A percentile compares a stretch with the other conserved stretches of the same genome.
These are phyloP conservation scores for Cryptococcus floricola DNA, from an alignment of 1,284 basidiomycete species.

Conservation along the genomic window DNA sequence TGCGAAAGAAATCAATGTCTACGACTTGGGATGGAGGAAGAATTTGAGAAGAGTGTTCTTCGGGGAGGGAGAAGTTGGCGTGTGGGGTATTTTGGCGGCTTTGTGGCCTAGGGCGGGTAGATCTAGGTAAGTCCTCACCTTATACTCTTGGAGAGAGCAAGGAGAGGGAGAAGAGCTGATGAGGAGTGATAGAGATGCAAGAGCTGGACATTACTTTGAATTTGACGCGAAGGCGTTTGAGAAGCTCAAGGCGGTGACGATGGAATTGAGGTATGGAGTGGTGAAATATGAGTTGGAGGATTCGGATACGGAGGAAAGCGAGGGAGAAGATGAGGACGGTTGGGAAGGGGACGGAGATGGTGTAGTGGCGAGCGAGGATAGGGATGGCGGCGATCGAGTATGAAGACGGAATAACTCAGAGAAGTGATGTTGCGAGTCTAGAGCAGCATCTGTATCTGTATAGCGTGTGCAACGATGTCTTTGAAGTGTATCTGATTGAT, in stretches of 20 bases:
- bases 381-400: too few species aligned
- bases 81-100: conserved; percentile 6
- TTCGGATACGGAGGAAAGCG: background rate
- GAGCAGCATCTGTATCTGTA: too few species aligned
- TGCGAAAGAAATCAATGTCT: conserved; percentile 63
- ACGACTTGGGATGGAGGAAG: conserved; percentile 68
- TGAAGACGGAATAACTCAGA: too few species aligned
- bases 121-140: background rate
- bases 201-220: conserved; percentile 34
- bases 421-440: too few species aligned
- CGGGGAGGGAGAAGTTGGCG: conserved; percentile 10
- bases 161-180: background rate
- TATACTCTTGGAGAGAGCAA: background rate
- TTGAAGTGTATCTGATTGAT: too few species aligned
- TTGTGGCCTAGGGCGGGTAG: conserved; percentile 16
- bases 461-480: too few species aligned
- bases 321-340: too few species aligned
- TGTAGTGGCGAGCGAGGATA: too few species aligned
- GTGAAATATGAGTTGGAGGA: background rate
- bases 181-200: background rate
- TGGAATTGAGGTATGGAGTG: conserved; percentile 6
- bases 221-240: conserved; percentile 29
- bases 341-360: too few species aligned
- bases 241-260: conserved; percentile 2
- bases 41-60: conserved; percentile 51